These are phyloP conservation scores for Aurantiochytrium sp. DNA, from an alignment of 108 stramenopile genomes.

Conservation along the genomic window DNA sequence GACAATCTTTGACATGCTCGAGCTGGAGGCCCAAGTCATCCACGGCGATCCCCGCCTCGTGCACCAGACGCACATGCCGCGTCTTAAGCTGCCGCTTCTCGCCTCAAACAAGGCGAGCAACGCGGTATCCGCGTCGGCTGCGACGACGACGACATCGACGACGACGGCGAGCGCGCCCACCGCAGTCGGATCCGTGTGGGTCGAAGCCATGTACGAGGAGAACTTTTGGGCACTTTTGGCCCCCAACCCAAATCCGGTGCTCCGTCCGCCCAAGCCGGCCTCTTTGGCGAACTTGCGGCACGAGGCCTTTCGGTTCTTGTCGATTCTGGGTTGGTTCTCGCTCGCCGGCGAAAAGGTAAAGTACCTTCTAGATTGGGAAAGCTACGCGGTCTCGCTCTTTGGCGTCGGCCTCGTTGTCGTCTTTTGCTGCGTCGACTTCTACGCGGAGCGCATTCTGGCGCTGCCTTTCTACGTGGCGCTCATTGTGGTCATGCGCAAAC, in stretches of 20 bases:
- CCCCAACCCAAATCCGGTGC: background rate
- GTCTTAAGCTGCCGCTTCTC: constrained; percentile 24
- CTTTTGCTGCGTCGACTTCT: background rate
- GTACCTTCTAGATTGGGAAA: background rate
- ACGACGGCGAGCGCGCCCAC: too few species aligned
- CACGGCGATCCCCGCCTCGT: background rate
- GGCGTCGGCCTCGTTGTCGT: background rate
- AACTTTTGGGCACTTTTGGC: background rate
- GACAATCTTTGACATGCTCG: constrained; percentile 13
- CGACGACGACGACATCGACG: too few species aligned
- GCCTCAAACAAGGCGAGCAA: too few species aligned
- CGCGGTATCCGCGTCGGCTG: too few species aligned
- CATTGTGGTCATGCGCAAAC: background rate
- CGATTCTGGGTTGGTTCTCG: background rate
- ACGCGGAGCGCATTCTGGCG: background rate
- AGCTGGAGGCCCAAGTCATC: background rate
- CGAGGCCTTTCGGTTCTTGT: background rate
- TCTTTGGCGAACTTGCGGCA: background rate
- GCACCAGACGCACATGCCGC: background rate
- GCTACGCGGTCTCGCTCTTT: background rate
- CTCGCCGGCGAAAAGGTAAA: background rate
- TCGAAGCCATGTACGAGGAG: constrained; percentile 6
- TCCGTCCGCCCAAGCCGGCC: background rate
- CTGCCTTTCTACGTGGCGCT: background rate
- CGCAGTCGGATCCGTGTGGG: background rate